phyloP scores from a whole-genome alignment of 106 monocot species.

The Dioscorea zingiberensis region DNA sequence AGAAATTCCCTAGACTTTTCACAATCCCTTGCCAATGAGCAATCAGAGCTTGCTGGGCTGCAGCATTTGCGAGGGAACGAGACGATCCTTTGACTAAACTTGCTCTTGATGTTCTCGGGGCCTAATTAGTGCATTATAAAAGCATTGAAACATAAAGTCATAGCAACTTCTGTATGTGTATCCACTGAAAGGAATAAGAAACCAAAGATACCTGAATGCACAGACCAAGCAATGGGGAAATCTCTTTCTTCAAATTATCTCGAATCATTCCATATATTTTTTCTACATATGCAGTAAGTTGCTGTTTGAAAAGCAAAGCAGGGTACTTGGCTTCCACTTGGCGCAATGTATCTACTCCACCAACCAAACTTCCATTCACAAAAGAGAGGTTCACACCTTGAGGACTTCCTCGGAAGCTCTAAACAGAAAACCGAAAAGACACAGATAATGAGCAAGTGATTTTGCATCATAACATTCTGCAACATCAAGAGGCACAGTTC shows the following conservation, averaged over 20 bases:
- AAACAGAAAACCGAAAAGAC: background rate
- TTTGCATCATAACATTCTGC: background rate
- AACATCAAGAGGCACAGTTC: background rate
- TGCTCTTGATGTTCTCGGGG: conserved; percentile 88
- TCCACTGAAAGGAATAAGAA: background rate
- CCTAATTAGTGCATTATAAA: no score
- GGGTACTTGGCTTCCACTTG: conserved; percentile 99
- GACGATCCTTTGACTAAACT: conserved; percentile 75
- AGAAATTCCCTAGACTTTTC: conserved; percentile 75
- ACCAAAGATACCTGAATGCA: conserved; percentile 79
- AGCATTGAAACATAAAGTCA: background rate
- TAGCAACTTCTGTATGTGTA: background rate
- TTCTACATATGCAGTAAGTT: conserved; percentile 98
- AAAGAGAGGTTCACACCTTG: conserved; percentile 86
- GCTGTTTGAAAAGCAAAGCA: conserved; percentile 94
- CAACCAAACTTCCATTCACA: conserved; percentile 59
- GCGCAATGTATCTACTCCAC: conserved; percentile 55
- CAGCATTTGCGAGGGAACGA: conserved; percentile 65
- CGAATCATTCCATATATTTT: conserved; percentile 99
- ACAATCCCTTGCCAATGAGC: conserved; percentile 99
- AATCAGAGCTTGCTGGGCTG: conserved; percentile 71
- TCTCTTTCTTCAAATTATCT: conserved; percentile 99
- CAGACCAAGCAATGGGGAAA: conserved; percentile 84
- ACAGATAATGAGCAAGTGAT: background rate
- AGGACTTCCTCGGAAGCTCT: conserved; percentile 95